Conservation (phyloP, 116 monocot species). For the Dioscorea cayenensis region DNA sequence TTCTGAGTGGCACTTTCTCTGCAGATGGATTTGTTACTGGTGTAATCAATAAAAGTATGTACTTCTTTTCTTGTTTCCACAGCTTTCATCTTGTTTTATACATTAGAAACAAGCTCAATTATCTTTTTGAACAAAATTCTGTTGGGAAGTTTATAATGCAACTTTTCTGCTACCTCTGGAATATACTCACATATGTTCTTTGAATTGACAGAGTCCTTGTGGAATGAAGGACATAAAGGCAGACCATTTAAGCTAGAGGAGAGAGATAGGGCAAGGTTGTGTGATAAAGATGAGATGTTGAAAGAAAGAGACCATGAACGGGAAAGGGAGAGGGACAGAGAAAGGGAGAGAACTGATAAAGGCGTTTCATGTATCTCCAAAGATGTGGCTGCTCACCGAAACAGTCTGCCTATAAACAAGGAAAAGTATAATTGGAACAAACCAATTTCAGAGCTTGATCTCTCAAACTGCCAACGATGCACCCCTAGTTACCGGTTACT, state of each 20-base stretch:
- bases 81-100: background rate
- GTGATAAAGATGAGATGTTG: constrained; percentile 51
- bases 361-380: constrained; percentile 32
- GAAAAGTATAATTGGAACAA: constrained; percentile 69
- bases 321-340: constrained; percentile 48
- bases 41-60: constrained; percentile 90
- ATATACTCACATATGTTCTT: constrained; percentile 7
- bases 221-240: constrained; percentile 48
- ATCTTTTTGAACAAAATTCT: background rate
- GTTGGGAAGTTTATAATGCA: background rate
- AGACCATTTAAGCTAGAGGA: constrained; percentile 64
- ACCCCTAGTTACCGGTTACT: constrained; percentile 63
- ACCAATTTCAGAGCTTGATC: constrained; percentile 71
- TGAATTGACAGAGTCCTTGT: constrained; percentile 20
- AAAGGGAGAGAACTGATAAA: constrained; percentile 61
- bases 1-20: constrained; percentile 8
- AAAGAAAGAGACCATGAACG: constrained; percentile 48
- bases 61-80: background rate
- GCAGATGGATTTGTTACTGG: constrained; percentile 94
- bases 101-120: background rate
- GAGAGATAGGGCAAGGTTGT: constrained; percentile 57
- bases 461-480: constrained; percentile 60
- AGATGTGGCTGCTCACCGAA: constrained; percentile 46
- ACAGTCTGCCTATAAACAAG: constrained; percentile 36
- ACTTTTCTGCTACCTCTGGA: background rate